phyloP scores from a whole-genome alignment of 1,139 yeast species.

The Entelexis sorbosivorans region DNA sequence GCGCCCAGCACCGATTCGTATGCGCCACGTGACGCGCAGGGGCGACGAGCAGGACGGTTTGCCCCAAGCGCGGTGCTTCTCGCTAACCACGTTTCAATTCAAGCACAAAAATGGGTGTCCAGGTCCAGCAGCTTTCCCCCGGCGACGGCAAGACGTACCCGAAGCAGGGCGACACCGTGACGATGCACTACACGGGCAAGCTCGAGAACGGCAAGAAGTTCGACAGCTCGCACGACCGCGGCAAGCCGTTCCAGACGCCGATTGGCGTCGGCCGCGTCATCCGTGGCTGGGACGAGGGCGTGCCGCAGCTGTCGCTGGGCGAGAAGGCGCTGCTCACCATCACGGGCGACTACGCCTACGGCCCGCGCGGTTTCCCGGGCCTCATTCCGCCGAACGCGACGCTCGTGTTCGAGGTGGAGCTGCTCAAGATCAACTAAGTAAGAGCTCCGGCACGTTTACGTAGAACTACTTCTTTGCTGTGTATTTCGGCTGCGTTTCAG shows the following conservation, averaged over 20 bases:
- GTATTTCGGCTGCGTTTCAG: too few species aligned
- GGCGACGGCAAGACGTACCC: slow-evolving; percentile 7
- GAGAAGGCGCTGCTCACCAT: slow-evolving; percentile 8
- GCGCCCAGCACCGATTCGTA: too few species aligned
- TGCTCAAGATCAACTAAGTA: slow-evolving; percentile 6
- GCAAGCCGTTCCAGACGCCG: slow-evolving; percentile 7
- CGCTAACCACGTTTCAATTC: too few species aligned
- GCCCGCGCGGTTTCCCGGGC: slow-evolving; percentile 7
- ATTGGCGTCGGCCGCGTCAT: slow-evolving; percentile 6
- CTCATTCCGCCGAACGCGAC: slow-evolving; percentile 8
- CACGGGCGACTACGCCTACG: slow-evolving; percentile 7
- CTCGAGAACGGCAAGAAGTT: slow-evolving; percentile 8
- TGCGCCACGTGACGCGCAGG: too few species aligned
- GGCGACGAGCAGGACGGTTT: too few species aligned
- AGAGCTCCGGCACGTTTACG: too few species aligned
- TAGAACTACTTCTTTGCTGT: too few species aligned
- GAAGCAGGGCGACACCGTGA: slow-evolving; percentile 4
- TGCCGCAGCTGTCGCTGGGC: slow-evolving; percentile 7
- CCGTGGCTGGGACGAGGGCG: slow-evolving; percentile 9
- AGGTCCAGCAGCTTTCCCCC: slow-evolving; percentile 6
- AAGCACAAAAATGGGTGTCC: not conserved
- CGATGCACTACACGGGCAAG: slow-evolving; percentile 8
- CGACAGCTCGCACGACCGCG: slow-evolving; percentile 8
- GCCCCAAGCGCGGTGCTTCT: too few species aligned
- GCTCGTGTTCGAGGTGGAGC: slow-evolving; percentile 6